Base-by-base conservation (phyloP, 345 rosid species). In the Pugionium cornutum region DNA sequence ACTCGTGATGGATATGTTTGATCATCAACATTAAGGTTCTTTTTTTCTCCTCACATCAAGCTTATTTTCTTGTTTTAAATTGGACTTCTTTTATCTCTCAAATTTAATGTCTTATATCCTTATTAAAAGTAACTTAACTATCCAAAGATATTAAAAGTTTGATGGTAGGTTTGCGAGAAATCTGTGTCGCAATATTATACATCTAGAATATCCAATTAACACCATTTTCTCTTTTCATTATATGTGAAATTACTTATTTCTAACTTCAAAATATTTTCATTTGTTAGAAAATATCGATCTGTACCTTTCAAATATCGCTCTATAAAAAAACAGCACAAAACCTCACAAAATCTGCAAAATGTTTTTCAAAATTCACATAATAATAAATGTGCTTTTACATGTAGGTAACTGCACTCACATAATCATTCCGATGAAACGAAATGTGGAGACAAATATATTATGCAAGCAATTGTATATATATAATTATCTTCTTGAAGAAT, bases 1-100 rank as follows among this genome's bases (percentile, higher is more conserved):
- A 88, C 83, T 69, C 86, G 78, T 85, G 96, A 87, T 78, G 69
- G 81, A 68, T 87, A 81, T 65, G 62, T 67, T 72, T 64, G 70
- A 64, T 72, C 71, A 66, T 72, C 72, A 58, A 45, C 35, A 55
- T 55, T 67, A 56, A 67, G 63, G 63, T 55, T 55, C 31, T 45
- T 34, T 53, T 53, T 10, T 53, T 39, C 26, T 53, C 44, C 70
- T 66, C 30, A 34, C 26, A 53, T 56, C 49, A 32, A 62, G 36
- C 30, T 62, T 53, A 25, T 46, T 62, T 62, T 53, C 29, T 44
- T 70, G 8, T 40, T 48, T 40, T 36, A 31, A 4, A 47, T 50
- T 64, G 44, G 42, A 58, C 39, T 39, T 46, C 5, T 54, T 62
- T 54, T 55, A 10, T 54, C 44, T 54, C 11, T 44, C 28, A 32